Percentiles rank a stretch among this genome's conserved stretches.
These are phyloP conservation scores for Plasmodium cynomolgi DNA, from an alignment of 169 alveolate species.

Conservation along the genomic window DNA sequence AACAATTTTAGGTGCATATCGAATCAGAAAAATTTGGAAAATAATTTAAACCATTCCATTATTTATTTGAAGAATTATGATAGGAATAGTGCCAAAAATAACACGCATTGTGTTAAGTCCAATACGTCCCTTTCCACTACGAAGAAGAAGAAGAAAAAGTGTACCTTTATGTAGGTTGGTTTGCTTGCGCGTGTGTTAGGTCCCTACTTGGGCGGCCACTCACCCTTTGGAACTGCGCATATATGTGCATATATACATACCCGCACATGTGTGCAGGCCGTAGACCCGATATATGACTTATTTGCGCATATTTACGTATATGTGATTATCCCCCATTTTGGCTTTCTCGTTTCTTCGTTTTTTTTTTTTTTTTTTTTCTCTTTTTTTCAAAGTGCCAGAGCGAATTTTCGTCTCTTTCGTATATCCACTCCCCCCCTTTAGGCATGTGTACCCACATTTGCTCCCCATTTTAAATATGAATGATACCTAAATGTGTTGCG, in stretches of 20 bases:
- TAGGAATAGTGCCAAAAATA: constrained; percentile 1
- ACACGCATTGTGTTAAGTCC: constrained; percentile 9
- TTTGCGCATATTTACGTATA: not conserved
- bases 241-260: not conserved
- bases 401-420: not conserved
- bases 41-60: constrained; percentile 10
- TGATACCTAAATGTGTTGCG: not conserved
- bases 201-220: not conserved
- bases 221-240: not conserved
- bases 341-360: too few relatives aligned
- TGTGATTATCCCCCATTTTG: constrained; percentile 1
- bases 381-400: not conserved
- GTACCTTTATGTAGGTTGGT: constrained; percentile 51
- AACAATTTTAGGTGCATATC: constrained; percentile 54
- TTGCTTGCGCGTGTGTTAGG: not conserved
- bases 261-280: not conserved
- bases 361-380: not conserved
- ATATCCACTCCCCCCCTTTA: not conserved
- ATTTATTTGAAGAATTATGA: constrained; percentile 25
- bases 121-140: constrained; percentile 7
- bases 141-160: constrained; percentile 73
- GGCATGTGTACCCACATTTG: not conserved
- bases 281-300: not conserved
- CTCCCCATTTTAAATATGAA: not conserved
- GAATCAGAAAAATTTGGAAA: constrained; percentile 18